phyloP scores from a whole-genome alignment of 352 stramenopile species.

The Globisporangium nunn region DNA sequence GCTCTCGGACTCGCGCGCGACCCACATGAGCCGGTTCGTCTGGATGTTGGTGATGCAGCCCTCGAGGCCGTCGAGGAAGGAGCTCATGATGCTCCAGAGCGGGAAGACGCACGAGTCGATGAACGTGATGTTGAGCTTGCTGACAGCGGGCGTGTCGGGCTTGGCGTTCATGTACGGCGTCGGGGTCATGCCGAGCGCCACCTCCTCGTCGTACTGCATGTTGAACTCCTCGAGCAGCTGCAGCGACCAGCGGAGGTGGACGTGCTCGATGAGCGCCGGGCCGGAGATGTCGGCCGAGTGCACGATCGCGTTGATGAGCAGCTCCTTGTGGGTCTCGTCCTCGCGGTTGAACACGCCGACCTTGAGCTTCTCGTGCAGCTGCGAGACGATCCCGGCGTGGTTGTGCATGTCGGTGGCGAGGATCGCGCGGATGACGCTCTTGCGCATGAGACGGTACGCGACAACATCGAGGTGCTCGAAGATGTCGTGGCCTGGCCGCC shows the following conservation, averaged over 20 bases:
- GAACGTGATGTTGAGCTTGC: constrained; percentile 76
- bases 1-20: constrained; percentile 11
- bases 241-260: constrained; percentile 62
- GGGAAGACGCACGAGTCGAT: constrained; percentile 82
- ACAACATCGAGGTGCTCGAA: constrained; percentile 29
- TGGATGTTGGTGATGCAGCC: constrained; percentile 59
- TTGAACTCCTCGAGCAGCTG: constrained; percentile 78
- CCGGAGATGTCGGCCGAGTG: constrained; percentile 79
- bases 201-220: constrained; percentile 69
- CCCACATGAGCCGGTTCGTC: constrained; percentile 62
- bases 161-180: constrained; percentile 77
- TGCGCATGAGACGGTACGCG: constrained; percentile 51
- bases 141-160: constrained; percentile 50
- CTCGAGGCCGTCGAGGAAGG: constrained; percentile 54
- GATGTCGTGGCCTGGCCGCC: constrained; percentile 59
- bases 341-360: constrained; percentile 42
- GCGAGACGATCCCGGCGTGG: constrained; percentile 63
- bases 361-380: constrained; percentile 60
- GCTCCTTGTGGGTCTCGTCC: constrained; percentile 48
- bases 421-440: constrained; percentile 71
- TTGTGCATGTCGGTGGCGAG: constrained; percentile 81
- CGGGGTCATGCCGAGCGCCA: constrained; percentile 46
- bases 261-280: constrained; percentile 36
- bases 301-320: constrained; percentile 71
- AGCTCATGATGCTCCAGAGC: constrained; percentile 65